Percentiles rank a stretch among this genome's conserved stretches.
phyloP scores from a whole-genome alignment of 345 rosid genomes.

The Syzygium grande region DNA sequence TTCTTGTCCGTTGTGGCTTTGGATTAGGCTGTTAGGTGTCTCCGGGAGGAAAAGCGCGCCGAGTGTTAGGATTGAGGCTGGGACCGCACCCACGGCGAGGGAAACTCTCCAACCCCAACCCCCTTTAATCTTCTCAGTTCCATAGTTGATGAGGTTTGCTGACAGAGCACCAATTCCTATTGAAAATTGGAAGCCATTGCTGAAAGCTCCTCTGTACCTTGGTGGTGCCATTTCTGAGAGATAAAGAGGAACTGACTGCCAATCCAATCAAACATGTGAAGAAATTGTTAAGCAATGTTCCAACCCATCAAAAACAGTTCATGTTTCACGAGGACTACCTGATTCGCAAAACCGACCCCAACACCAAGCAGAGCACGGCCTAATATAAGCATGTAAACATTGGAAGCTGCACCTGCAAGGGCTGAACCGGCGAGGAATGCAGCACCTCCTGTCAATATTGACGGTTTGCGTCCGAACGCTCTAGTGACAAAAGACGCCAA shows the following conservation, averaged over 20 bases:
- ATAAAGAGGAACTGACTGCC: slow-evolving; percentile 75
- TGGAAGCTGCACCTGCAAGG: slow-evolving; percentile 45
- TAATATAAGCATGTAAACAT: slow-evolving; percentile 49
- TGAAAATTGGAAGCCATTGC: slow-evolving; percentile 61
- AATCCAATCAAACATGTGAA: background rate
- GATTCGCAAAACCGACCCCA: slow-evolving; percentile 72
- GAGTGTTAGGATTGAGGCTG: slow-evolving; percentile 48
- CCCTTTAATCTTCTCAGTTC: slow-evolving; percentile 45
- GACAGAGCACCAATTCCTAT: slow-evolving; percentile 47
- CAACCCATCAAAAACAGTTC: background rate
- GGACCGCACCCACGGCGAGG: slow-evolving; percentile 56
- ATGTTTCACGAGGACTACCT: slow-evolving; percentile 22
- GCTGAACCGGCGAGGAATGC: slow-evolving; percentile 57
- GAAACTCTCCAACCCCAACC: slow-evolving; percentile 83
- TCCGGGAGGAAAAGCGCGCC: slow-evolving; percentile 67
- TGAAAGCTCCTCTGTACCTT: slow-evolving; percentile 66
- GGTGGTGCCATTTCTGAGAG: slow-evolving; percentile 87
- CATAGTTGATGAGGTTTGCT: slow-evolving; percentile 55
- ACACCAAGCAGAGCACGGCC: slow-evolving; percentile 67
- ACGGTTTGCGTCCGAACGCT: slow-evolving; percentile 53
- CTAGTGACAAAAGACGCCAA: slow-evolving; percentile 51
- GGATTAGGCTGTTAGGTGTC: slow-evolving; percentile 65
- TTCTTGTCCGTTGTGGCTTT: slow-evolving; percentile 9
- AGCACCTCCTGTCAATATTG: slow-evolving; percentile 48
- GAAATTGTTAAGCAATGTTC: background rate